A percentile compares a stretch with the other conserved stretches of the same genome.
phyloP scores from a whole-genome alignment of 2,329 filamentous ascomycete species.

The Scorias spongiosa region DNA sequence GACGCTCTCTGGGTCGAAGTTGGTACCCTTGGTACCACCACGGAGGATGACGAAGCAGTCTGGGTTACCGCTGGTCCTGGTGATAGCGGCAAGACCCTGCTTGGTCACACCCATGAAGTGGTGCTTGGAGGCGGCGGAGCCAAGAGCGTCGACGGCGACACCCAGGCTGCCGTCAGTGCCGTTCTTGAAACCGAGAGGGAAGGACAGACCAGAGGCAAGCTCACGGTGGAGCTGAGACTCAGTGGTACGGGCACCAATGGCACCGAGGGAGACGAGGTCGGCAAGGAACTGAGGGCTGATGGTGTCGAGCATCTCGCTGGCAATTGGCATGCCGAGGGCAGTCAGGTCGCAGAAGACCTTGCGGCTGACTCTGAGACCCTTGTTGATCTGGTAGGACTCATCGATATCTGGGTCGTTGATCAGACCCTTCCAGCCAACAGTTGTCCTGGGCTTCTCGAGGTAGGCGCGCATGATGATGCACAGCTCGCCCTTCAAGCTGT shows the following conservation, averaged over 20 bases:
- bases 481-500: conserved; percentile 68
- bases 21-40: conserved; percentile 81
- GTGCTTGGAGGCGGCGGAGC: conserved; percentile 62
- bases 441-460: conserved; percentile 96
- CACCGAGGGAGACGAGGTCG: conserved; percentile 86
- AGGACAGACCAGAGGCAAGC: conserved; percentile 83
- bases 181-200: conserved; percentile 99
- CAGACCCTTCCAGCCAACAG: conserved; percentile 96
- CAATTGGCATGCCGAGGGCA: conserved; percentile 76
- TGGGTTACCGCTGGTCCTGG: conserved; percentile 82
- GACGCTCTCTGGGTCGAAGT: conserved; percentile 80
- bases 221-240: conserved; percentile 95
- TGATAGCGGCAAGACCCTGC: conserved; percentile 89
- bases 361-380: conserved; percentile 81
- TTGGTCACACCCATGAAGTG: conserved; percentile 99
- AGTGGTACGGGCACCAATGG: conserved; percentile 89
- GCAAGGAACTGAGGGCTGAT: conserved; percentile 97
- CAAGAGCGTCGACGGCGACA: conserved; percentile 92
- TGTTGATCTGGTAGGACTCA: conserved; percentile 97
- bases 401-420: conserved; percentile 99
- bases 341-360: conserved; percentile 91
- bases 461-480: conserved; percentile 96
- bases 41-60: conserved; percentile 95
- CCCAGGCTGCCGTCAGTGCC: conserved; percentile 84
- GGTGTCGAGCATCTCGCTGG: conserved; percentile 95